These are phyloP conservation scores for Mucor saturninus DNA, from an alignment of 371 early-diverging fungal genomes.

Conservation along the genomic window DNA sequence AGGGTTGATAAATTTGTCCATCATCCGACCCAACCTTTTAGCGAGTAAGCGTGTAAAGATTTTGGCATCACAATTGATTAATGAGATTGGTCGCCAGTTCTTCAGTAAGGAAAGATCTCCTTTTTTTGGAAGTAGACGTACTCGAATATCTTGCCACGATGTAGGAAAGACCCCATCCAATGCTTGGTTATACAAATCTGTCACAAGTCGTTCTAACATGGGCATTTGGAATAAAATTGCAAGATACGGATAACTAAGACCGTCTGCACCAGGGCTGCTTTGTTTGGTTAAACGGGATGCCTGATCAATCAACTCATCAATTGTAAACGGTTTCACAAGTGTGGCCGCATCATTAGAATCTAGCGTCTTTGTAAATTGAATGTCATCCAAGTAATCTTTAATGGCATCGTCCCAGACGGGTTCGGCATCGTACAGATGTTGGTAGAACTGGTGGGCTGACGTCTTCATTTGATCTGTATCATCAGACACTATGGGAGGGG, in stretches of 20 bases:
- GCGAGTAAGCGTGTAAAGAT: slow-evolving; percentile 31
- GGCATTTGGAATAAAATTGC: background rate
- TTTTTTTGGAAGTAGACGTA: slow-evolving; percentile 16
- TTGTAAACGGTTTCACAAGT: background rate
- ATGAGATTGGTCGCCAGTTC: slow-evolving; percentile 35
- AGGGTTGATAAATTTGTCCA: background rate
- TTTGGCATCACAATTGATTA: slow-evolving; percentile 30
- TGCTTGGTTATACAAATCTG: slow-evolving; percentile 23
- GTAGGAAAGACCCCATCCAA: too few relatives aligned
- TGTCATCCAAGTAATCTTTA: background rate
- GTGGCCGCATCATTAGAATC: background rate
- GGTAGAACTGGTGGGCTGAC: background rate
- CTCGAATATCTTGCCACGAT: slow-evolving; percentile 5
- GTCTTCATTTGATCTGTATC: background rate
- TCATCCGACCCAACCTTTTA: background rate
- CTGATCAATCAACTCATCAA: too few relatives aligned
- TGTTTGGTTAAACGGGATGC: too few relatives aligned
- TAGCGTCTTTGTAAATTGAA: background rate
- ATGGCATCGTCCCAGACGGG: background rate
- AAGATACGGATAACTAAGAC: background rate
- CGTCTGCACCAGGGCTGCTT: background rate
- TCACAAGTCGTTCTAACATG: background rate
- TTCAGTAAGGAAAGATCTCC: slow-evolving; percentile 7
- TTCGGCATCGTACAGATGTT: background rate
- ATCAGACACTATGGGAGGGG: background rate